Evolutionary conservation across 805 yeast species (phyloP), one percentile per base, ranked within the genome.

Genomic region (Clavispora asparagi): DNA sequence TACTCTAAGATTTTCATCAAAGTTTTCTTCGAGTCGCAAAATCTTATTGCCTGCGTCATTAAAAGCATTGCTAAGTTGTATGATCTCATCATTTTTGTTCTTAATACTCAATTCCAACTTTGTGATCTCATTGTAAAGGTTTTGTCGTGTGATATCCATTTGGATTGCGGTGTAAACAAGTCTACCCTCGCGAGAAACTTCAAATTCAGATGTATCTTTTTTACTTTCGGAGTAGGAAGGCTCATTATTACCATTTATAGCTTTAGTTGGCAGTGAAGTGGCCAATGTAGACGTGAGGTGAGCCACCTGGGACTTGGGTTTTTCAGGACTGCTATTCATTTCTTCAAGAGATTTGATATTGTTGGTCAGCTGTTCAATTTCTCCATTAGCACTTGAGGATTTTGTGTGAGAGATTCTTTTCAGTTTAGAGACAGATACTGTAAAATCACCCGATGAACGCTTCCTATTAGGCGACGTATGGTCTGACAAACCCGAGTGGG

Each of bases 111-210:
- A 31, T 38, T 55, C 60, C n/a, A 58, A 47, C 12, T 47, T 43
- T 19, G 50, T 50, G 17, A 59, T 40, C 32, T 56, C 60, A 16
- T 48, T 42, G 16, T 59, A 51, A 40, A 58, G 53, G 9, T 33
- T 12, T 56, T 56, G n/a, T 43, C 35, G 44, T 60, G 65, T 40
- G 64, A 57, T 32, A 54, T 56, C 39, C 37, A 33, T 33, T 33
- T 33, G 25, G 13, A 13, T 33, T 13, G 37, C 37, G 2, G 37
- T 16, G 13, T 33, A 33, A 9, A 33, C 37, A 9, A 33, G 25
- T 11, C 37, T 33, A 4, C n/a, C 25, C 9, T 33, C 25, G n/a
- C 7, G 12, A 16, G 25, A 16, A 16, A 8, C 13, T 14, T n/a
- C 13, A 9, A 10, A 17, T 8, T 17, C 35, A n/a, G 6, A 7